Conservation (phyloP, 73 alveolate species). For the Paramecium primaurelia region DNA sequence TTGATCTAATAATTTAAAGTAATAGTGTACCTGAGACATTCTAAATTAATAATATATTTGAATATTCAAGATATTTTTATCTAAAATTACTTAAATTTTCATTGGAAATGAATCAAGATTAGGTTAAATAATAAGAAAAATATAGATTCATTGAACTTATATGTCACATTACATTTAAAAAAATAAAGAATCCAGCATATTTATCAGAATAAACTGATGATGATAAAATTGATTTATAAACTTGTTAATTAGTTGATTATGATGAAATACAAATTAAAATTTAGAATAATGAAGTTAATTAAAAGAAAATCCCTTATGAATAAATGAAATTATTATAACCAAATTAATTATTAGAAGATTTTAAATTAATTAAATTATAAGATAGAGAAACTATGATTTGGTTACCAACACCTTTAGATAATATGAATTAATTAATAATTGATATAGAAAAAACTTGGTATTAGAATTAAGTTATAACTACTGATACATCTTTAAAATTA, state of each 20-base stretch:
- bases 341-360: not conserved
- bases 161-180: not conserved
- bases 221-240: not conserved
- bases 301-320: not conserved
- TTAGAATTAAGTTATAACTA: not conserved
- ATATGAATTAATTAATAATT: not conserved
- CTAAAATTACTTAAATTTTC: not conserved
- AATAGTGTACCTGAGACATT: not conserved
- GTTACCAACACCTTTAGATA: not conserved
- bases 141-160: not conserved
- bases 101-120: not conserved
- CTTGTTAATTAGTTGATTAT: not conserved
- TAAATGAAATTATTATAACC: not conserved
- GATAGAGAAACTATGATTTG: not conserved
- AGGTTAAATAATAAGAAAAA: not conserved
- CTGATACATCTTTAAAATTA: not conserved
- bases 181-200: not conserved
- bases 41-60: not conserved
- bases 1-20: not conserved
- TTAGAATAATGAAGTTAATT: not conserved
- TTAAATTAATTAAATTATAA: not conserved
- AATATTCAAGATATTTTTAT: constrained; percentile 13
- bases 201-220: not conserved
- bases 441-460: not conserved
- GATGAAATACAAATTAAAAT: not conserved